Conservation (phyloP, 1,284 basidiomycete species). For the Irpex sp. region DNA sequence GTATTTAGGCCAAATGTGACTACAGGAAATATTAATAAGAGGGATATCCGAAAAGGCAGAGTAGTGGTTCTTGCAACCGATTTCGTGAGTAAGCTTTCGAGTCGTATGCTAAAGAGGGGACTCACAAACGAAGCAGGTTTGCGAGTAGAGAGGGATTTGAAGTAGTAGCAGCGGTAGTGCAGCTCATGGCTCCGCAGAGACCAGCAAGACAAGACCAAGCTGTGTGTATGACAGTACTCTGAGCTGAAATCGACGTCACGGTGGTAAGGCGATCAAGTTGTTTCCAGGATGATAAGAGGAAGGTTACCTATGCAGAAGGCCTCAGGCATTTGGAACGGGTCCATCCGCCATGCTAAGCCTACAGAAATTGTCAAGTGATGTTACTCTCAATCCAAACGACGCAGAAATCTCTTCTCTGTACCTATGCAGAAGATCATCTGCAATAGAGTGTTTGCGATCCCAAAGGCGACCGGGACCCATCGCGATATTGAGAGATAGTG, state of each 20-base stretch:
- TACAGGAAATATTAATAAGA: constrained; percentile 45
- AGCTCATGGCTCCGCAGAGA: constrained; percentile 45
- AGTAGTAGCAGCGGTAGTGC: constrained; percentile 32
- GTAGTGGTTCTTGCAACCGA: constrained; percentile 33
- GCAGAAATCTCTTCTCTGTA: constrained; percentile 15
- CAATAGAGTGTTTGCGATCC: constrained; percentile 41
- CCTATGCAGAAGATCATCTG: constrained; percentile 45
- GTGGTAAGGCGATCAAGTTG: background rate
- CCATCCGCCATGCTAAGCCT: constrained; percentile 65
- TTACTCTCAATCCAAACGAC: background rate
- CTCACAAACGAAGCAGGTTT: constrained; percentile 7
- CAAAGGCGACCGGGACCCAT: constrained; percentile 46
- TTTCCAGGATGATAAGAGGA: background rate
- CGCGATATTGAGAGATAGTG: constrained; percentile 31
- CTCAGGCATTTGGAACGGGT: constrained; percentile 52
- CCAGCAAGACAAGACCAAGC: constrained; percentile 48
- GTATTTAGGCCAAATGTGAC: constrained; percentile 40
- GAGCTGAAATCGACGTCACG: constrained; percentile 31
- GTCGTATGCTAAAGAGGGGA: background rate
- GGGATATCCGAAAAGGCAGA: constrained; percentile 32
- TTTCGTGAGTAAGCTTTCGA: constrained; percentile 29
- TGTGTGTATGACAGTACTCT: constrained; percentile 43
- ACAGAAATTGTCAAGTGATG: background rate
- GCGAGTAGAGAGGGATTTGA: background rate
- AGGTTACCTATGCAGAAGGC: constrained; percentile 52